Evolutionary conservation across 106 monocot species (phyloP), one percentile per base, ranked within the genome.

Genomic region (Platanthera guangdongensis): DNA sequence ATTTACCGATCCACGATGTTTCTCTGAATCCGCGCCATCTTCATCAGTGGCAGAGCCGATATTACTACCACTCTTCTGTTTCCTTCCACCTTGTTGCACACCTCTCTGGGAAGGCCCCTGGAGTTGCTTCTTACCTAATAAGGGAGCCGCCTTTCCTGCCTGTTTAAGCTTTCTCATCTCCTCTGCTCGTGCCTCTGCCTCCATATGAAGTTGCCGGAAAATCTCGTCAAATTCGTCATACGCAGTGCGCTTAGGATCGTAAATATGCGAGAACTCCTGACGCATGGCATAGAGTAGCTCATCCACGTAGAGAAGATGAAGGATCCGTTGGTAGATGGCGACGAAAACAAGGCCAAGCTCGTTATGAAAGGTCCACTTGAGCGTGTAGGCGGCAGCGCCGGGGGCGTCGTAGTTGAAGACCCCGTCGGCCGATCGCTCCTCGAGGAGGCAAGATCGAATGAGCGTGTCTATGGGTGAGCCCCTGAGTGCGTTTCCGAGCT

Each of bases 271-370:
- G 76, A 95, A 95, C 53, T 91, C 96, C 14, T 69, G 76, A 25
- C 87, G 83, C 21, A 88, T 87, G 13, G 87, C 84, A 7, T 85
- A 55, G 53, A 97, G 90, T 18, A 97, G 87, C 47, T 97, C 96
- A 11, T 97, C 96, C 18, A 97, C 91, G 16, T 97, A 97, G 13
- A 97, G 87, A 15, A 97, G 90, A 48, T 87, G 93, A 63, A 97
- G 84, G 51, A 97, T 91, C 14, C 89, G 78, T 84, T 97, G 96
- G 80, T 93, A 96, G 16, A 96, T 91, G 47, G 96, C 96, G 50
- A 93, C 96, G 62, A 96, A 96, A 60, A 96, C 88, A n/a, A 96
- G 93, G 22, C 90, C 93, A 32, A 96, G 89, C 22, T 96, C 96
- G 74, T 96, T 96, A 87, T 93, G 83, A 81, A 97, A 97, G 54